Evolutionary conservation across 352 stramenopile species (phyloP), one percentile per base, ranked within the genome.

Genomic region (Phytophthora boehmeriae): DNA sequence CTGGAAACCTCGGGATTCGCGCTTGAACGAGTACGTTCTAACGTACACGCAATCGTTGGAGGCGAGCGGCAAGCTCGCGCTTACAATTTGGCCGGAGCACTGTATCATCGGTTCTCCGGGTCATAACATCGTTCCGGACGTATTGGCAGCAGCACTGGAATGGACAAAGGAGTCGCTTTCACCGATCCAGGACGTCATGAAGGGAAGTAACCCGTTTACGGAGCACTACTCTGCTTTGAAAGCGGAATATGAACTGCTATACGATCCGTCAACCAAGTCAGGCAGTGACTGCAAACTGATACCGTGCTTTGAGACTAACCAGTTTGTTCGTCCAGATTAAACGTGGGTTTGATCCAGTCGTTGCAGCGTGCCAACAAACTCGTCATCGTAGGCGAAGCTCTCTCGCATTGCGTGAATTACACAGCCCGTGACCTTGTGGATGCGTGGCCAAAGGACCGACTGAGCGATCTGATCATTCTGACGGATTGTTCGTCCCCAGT

Each of bases 321-420:
- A 28, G 23, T 36, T 22, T 27, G n/a, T 34, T 28, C 27, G 38
- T 20, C 10, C 19, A 77, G 73, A 14, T 80, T 98, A n/a, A 96
- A 98, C 66, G 61, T 77, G 27, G 52, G 66, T 11, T 72, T 98
- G 27, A 80, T 98, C 44, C 75, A 86, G n/a, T 75, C 76, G 19
- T 79, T 98, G 50, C 83, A 83, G 66, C 69, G 73, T 23, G 75
- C 81, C 11, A 75, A 84, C 55, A 76, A 77, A 42, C 78, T 99
- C 0, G 66, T 96, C 6, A 73, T 98, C 35, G 96, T 89, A 54
- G 96, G 96, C 35, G 91, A 99, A 71, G 93, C 96, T 14, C 80
- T 95, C 54, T 97, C 88, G 30, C 96, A 98, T 70, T 98, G 95
- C 75, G 93, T 99, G 20, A 98, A 98, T 67, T 97, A 97, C 71